Base-by-base conservation (phyloP, 305 asterid species). In the Fraxinus angustifolia region DNA sequence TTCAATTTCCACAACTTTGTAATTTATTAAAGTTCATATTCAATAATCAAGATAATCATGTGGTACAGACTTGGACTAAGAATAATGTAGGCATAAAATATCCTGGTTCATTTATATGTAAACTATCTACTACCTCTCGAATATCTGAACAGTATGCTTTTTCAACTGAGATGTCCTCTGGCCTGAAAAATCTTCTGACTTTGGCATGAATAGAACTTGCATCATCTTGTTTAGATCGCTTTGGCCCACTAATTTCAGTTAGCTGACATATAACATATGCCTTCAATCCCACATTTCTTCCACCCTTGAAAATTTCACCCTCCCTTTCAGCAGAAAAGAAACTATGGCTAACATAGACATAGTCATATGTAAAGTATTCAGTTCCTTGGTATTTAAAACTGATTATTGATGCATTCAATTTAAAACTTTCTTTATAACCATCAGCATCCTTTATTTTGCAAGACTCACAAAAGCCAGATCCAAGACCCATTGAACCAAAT, bases 241-340 rank as follows among this genome's bases (percentile, higher is more conserved):
- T 86, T 45, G 50, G 82, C n/a, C 85, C 87, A 76, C 89, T 79
- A 81, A 96, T 88, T 85, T 92, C 97, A 79, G 93, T 90, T 83
- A 96, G 84, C 84, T 94, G 97, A 83, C 97, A 93, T 70, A 96
- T 79, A 74, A 84, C 93, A 87, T 90, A 89, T 26, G 97, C 92
- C 89, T 87, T 94, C 84, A 96, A 82, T 45, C 99, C 98, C 76
- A 96, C 98, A 87, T 96, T 96, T 86, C 95, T 93, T 77, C 98
- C 97, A 42, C 95, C 88, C 88, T 94, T 94, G 85, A 87, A 87
- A 77, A 87, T 82, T 86, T 87, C 97, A 82, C 84, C 80, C 76
- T 88, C 97, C 87, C 80, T 90, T 85, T 88, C 93, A 60, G 89
- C 78, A 68, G 83, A 86, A 86, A 94, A 91, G 88, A 88, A 84